Evolutionary conservation across 164 flowering plant genomes (phyloP), one percentile per base, ranked within the genome.

Genomic region (Piper betle): DNA sequence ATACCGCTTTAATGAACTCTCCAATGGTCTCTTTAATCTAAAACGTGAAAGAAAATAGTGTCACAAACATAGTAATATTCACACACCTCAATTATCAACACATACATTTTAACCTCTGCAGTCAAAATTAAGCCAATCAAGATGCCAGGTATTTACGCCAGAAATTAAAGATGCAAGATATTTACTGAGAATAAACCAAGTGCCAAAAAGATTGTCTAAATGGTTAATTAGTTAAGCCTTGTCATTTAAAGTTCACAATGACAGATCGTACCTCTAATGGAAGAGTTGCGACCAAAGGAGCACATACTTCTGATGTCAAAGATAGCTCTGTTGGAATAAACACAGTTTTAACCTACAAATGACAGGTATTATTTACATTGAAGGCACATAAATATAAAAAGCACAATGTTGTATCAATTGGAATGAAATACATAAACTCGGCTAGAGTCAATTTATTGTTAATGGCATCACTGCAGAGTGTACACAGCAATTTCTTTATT

Each of bases 201-300:
- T 12, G 15, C 10, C 10, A 46, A 46, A 2, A 10, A 46, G 3
- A 46, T 46, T 46, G 10, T 46, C 11, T 10, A 46, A 2, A 10
- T 46, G 15, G 15, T 46, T 10, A 46, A 46, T 2, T 46, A 46
- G 15, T 46, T 3, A 12, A 9, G 15, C 10, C 10, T 46, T 6
- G 50, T 46, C 9, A 1, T 46, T 46, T 46, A 0, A 46, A 46
- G 12, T 46, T 46, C 15, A 46, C 50, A 46, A 46, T 46, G 12
- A 2, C 15, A 59, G 52, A 58, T 60, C 65, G 33, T 54, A 82
- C 96, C 89, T 91, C 97, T 74, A 91, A 74, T 41, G 96, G 94
- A 72, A 91, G 90, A 3, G 96, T 91, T 17, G 94, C 96, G 69
- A 86, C 82, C 63, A 91, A 65, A 20, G 97, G 94, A 62, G 97